Evolutionary conservation across 345 rosid genomes (phyloP), one percentile per base, ranked within the genome.

Genomic region (Citropsis articulata): DNA sequence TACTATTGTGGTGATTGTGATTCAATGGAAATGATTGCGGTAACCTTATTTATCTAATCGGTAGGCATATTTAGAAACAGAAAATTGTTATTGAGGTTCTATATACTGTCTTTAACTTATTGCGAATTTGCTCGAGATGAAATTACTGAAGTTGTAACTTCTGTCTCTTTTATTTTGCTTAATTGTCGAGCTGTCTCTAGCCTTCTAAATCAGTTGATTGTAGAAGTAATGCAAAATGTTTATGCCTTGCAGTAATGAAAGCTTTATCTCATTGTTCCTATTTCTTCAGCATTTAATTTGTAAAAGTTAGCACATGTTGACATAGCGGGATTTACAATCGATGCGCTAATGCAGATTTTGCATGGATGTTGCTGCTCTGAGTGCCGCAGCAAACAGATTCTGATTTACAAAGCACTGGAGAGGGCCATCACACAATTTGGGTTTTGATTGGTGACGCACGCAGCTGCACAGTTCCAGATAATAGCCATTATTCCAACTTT

Each of bases 351-450:
- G 80, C 80, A 83, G 86, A 21, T 66, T 64, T 64, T 78, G 55
- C 53, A 9, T 71, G 80, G 85, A 35, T 86, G 79, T 79, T 81
- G 83, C 42, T 60, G 76, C 14, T 76, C 53, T 28, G 80, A 77
- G 69, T 83, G 88, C 80, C 81, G 85, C 30, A 19, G 13, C n/a
- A 71, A 56, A 6, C 82, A 67, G 48, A 62, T 77, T 55, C 31
- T 27, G 66, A 33, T 57, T 50, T 80, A 83, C 68, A 64, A 67
- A 22, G 67, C 25, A 61, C 69, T 59, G 30, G 71, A 70, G 78
- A 72, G 55, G 68, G 73, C 48, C 19, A 25, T 19, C 6, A 42
- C 68, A 61, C 71, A 75, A 21, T 10, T 45, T 42, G 38, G 25
- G 64, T 59, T 59, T 78, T 28, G 45, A 35, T 56, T 16, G 62